A percentile compares a stretch with the other conserved stretches of the same genome.
Evolutionary conservation across 2,329 filamentous ascomycete genomes (phyloP).

Genomic region (Phialemoniopsis sp.): DNA sequence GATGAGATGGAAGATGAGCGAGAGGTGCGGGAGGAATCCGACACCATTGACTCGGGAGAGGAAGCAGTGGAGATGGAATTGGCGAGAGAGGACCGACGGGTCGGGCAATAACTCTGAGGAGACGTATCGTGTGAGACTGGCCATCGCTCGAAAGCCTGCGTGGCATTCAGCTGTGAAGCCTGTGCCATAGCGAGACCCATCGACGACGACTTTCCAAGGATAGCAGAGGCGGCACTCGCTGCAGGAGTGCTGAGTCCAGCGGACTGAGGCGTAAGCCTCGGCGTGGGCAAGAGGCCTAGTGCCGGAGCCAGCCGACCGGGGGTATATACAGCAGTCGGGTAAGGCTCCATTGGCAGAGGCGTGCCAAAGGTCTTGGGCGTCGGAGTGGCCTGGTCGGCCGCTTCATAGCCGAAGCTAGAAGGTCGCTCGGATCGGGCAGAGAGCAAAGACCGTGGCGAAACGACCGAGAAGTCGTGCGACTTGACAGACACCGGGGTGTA

Average conservation of each 20-base stretch:
- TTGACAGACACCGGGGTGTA: conserved; percentile 19
- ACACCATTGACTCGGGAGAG: conserved; percentile 65
- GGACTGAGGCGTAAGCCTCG: conserved; percentile 52
- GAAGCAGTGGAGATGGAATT: conserved; percentile 60
- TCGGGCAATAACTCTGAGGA: conserved; percentile 42
- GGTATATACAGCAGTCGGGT: conserved; percentile 34
- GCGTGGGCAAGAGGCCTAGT: conserved; percentile 53
- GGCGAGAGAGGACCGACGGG: conserved; percentile 59
- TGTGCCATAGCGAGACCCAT: conserved; percentile 60
- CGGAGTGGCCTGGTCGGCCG: conserved; percentile 32
- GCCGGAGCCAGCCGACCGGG: conserved; percentile 45
- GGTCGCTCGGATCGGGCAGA: conserved; percentile 34
- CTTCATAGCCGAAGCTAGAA: conserved; percentile 26
- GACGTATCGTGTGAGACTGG: conserved; percentile 41
- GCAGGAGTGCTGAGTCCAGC: conserved; percentile 57
- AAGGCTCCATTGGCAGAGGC: conserved; percentile 47
- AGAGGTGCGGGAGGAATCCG: conserved; percentile 57
- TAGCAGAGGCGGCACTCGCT: conserved; percentile 46
- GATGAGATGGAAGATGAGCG: conserved; percentile 63
- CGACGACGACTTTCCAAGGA: conserved; percentile 45
- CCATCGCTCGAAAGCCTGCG: conserved; percentile 51
- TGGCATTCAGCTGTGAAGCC: conserved; percentile 36
- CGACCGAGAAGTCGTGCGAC: conserved; percentile 23
- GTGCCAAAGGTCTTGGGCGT: conserved; percentile 35
- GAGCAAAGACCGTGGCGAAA: conserved; percentile 38